A percentile compares a stretch with the other conserved stretches of the same genome.
phyloP scores from a whole-genome alignment of 2,329 filamentous ascomycete genomes.

The Dryadomyces quercus-mongolicae region DNA sequence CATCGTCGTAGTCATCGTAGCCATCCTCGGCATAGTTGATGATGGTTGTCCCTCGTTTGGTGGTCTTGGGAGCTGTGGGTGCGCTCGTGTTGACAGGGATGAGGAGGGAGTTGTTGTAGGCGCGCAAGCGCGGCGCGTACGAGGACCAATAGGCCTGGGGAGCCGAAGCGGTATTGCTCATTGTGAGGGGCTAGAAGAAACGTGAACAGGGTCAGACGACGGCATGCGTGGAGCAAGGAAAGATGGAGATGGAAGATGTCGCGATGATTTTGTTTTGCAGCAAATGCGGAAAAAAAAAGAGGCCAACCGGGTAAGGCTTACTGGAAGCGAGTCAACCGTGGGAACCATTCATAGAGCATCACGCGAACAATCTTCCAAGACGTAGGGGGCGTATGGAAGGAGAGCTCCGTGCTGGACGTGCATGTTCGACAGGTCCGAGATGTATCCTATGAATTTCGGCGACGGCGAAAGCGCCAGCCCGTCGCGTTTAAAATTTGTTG shows the following conservation, averaged over 20 bases:
- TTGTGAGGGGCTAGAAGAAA: constrained; percentile 16
- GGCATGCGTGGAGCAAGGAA: no score
- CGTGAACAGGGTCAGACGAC: no score
- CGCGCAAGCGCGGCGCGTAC: constrained; percentile 81
- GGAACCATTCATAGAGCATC: no score
- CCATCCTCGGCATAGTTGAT: constrained; percentile 98
- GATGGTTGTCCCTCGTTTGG: constrained; percentile 89
- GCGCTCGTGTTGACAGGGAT: constrained; percentile 68
- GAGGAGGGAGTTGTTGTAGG: constrained; percentile 84
- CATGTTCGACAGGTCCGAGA: neutral
- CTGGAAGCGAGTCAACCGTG: no score
- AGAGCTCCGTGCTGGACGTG: neutral
- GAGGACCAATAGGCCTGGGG: constrained; percentile 85
- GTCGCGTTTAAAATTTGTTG: neutral
- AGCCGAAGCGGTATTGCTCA: constrained; percentile 29
- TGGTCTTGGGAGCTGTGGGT: constrained; percentile 65
- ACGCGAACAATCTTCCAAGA: no score
- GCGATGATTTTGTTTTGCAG: no score
- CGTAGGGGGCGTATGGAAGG: no score
- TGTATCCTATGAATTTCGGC: neutral
- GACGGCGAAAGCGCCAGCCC: neutral
- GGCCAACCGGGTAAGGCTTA: no score
- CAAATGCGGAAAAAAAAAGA: no score
- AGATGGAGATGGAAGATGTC: no score
- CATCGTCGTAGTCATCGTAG: constrained; percentile 66